Conservation (phyloP, 2,329 filamentous ascomycete species). For the Elsinoe fawcettii region DNA sequence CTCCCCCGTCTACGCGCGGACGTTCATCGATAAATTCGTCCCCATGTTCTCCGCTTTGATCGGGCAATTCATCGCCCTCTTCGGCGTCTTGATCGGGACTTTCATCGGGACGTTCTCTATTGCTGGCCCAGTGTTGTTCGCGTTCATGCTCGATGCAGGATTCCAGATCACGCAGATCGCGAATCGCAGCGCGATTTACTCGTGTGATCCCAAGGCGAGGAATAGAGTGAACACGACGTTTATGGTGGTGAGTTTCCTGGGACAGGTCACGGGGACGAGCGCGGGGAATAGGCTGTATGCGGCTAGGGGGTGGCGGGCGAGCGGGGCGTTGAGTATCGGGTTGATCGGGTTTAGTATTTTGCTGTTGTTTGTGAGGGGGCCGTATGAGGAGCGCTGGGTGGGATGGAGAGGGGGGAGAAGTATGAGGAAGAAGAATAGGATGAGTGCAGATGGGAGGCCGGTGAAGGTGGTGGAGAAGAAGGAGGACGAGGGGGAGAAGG, state of each 20-base stretch:
- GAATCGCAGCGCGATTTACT: constrained; percentile 63
- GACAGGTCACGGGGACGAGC: constrained; percentile 61
- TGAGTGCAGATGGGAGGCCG: constrained; percentile 35
- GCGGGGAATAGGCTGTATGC: constrained; percentile 50
- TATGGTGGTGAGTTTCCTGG: constrained; percentile 68
- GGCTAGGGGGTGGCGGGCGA: constrained; percentile 48
- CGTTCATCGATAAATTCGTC: constrained; percentile 62
- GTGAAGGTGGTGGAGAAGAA: constrained; percentile 6
- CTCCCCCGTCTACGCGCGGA: constrained; percentile 61
- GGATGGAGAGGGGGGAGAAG: constrained; percentile 54
- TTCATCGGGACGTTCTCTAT: constrained; percentile 59
- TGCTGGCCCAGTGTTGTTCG: constrained; percentile 65
- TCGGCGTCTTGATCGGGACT: constrained; percentile 59
- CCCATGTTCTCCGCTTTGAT: constrained; percentile 61
- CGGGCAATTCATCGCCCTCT: constrained; percentile 51
- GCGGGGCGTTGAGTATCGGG: constrained; percentile 50
- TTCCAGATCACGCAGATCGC: constrained; percentile 67
- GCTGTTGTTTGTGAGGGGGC: constrained; percentile 40
- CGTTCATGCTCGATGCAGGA: constrained; percentile 62
- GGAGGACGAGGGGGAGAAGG: background rate
- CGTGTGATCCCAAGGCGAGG: constrained; percentile 60
- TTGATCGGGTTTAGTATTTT: constrained; percentile 35
- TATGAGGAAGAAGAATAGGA: constrained; percentile 37
- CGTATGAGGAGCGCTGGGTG: constrained; percentile 51
- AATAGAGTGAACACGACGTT: constrained; percentile 77